Base-by-base conservation (phyloP, 2,329 filamentous ascomycete species). In the Chrysoporthe puriensis region DNA sequence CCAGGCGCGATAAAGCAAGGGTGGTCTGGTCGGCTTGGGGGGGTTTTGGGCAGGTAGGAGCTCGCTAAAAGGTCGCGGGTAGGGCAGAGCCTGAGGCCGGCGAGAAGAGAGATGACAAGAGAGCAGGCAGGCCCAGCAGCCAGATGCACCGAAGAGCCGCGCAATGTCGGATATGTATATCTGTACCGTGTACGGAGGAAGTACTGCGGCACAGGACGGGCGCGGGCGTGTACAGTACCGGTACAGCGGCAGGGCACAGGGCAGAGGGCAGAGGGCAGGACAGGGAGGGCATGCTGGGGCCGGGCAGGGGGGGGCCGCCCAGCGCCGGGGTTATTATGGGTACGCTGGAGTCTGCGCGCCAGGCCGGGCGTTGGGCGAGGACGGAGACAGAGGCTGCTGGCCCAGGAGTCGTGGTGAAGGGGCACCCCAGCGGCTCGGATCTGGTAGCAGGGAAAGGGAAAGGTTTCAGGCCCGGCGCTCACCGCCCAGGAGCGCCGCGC, bases 131-230 rank as follows among this genome's bases (percentile, higher is more conserved):
- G 21, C n/a, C 57, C 57, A 59, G 21, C 57, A 36, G 60, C 52
- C 62, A 68, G 52, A 57, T 68, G 66, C 32, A 65, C 57, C 5
- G 14, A 13, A 59, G 21, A 57, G 46, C 60, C 61, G 54, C 54
- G 65, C 62, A 64, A 64, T 67, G 59, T 61, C 59, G 59, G 59
- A 61, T 63, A 59, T 63, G 54, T 21, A 56, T 63, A 60, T 54
- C 48, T 18, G 34, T 18, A 32, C 46, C 21, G 21, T 18, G 34
- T 18, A 32, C 46, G 36, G 21, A 48, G 6, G 40, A 26, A 42
- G 52, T 46, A 40, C 36, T 34, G 21, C n/a, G 34, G 32, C 18
- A 58, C 21, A 62, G 18, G 32, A n/a, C n/a, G 43, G 42, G 26
- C n/a, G 40, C 16, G 59, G 44, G 59, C 48, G 32, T 36, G 13